These are phyloP conservation scores for Penicillium thymicola DNA, from an alignment of 2,329 filamentous ascomycete species.

Conservation along the genomic window DNA sequence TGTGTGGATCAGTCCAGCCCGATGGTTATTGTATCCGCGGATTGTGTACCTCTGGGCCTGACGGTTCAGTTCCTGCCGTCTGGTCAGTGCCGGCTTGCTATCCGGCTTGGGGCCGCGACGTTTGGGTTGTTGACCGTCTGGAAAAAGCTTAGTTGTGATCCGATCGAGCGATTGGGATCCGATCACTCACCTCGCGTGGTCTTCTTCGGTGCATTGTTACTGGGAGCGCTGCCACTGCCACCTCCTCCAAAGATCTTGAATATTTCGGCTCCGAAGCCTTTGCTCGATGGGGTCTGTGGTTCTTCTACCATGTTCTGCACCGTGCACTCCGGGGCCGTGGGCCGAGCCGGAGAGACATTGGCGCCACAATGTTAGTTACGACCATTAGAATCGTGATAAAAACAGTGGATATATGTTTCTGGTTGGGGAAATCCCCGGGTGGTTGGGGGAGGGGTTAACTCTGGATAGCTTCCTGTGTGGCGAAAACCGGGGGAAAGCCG, in stretches of 20 bases:
- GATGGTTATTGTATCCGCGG: slow-evolving; percentile 6
- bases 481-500: neutral
- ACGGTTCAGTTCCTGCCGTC: slow-evolving; percentile 88
- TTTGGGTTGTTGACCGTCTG: slow-evolving; percentile 83
- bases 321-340: slow-evolving; percentile 13
- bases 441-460: neutral
- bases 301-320: slow-evolving; percentile 18
- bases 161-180: neutral
- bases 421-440: too few relatives aligned
- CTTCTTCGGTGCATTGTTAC: slow-evolving; percentile 52
- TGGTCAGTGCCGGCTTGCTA: slow-evolving; percentile 87
- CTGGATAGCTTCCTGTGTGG: neutral
- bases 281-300: slow-evolving; percentile 19
- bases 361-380: slow-evolving; percentile 16
- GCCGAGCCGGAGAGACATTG: slow-evolving; percentile 10
- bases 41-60: slow-evolving; percentile 82
- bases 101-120: slow-evolving; percentile 92
- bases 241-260: slow-evolving; percentile 54
- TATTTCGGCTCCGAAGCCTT: slow-evolving; percentile 29
- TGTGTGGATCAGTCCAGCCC: slow-evolving; percentile 39
- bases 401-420: neutral
- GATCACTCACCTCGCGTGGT: slow-evolving; percentile 64
- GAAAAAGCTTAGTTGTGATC: slow-evolving; percentile 19
- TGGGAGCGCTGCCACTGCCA: slow-evolving; percentile 31
- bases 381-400: neutral